Conservation (phyloP, 495 filamentous ascomycete genomes). For the Penicillium roqueforti region DNA sequence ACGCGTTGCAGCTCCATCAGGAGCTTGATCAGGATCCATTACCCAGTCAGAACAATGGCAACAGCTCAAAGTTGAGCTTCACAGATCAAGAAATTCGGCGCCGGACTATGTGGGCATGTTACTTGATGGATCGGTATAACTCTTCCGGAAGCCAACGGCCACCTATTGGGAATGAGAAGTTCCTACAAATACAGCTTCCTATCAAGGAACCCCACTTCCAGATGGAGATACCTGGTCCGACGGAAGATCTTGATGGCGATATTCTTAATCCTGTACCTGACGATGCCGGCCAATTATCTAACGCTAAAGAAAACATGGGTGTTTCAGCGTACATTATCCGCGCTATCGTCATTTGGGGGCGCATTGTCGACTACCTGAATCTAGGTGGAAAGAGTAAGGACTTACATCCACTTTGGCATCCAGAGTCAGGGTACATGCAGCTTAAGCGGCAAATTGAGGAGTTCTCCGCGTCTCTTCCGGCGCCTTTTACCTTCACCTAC, state of each 20-base stretch:
- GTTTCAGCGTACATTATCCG: conserved; percentile 89
- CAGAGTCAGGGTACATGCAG: conserved; percentile 66
- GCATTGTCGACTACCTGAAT: conserved; percentile 84
- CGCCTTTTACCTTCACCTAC: conserved; percentile 61
- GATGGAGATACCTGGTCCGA: conserved; percentile 83
- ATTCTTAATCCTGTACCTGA: conserved; percentile 61
- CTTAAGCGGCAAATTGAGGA: conserved; percentile 69
- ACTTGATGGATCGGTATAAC: conserved; percentile 95
- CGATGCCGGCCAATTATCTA: conserved; percentile 58
- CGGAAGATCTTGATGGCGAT: conserved; percentile 76
- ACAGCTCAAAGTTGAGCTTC: conserved; percentile 67
- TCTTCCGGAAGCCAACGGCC: conserved; percentile 93
- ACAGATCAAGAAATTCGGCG: conserved; percentile 90
- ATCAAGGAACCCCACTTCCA: conserved; percentile 87
- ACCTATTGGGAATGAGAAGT: conserved; percentile 84
- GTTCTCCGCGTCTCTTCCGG: conserved; percentile 66
- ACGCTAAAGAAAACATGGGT: conserved; percentile 84
- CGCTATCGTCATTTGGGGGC: conserved; percentile 82
- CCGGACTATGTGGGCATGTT: conserved; percentile 97
- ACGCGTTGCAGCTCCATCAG: conserved; percentile 88
- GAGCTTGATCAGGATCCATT: conserved; percentile 86
- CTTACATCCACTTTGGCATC: conserved; percentile 71
- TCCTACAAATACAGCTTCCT: conserved; percentile 83
- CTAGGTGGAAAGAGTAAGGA: conserved; percentile 85
- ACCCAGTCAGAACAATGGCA: conserved; percentile 53